A percentile compares a stretch with the other conserved stretches of the same genome.
phyloP scores from a whole-genome alignment of 129 eudicot species.

The Lactuca sativa region DNA sequence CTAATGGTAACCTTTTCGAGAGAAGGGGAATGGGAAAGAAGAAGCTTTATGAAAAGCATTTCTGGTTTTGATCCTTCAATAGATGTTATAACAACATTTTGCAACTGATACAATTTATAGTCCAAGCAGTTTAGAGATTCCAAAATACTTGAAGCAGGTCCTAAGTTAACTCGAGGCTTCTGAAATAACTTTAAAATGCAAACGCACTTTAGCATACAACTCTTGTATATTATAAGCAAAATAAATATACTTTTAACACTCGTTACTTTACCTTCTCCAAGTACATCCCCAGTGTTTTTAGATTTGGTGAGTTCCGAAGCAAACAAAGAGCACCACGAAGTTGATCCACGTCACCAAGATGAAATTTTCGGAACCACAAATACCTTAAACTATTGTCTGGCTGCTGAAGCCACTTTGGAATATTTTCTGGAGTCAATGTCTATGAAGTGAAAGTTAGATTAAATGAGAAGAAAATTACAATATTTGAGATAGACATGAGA shows the following conservation, averaged over 20 bases:
- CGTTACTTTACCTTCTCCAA: neutral
- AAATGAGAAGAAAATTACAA: neutral
- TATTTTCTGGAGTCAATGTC: neutral
- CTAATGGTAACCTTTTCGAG: too few species aligned
- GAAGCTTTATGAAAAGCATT: too few species aligned
- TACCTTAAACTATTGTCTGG: neutral
- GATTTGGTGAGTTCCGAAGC: constrained; percentile 5
- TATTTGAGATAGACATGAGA: neutral
- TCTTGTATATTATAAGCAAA: neutral
- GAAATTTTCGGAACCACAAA: neutral
- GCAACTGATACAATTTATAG: too few species aligned
- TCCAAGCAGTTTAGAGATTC: too few species aligned
- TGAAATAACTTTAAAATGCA: too few species aligned
- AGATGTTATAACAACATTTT: too few species aligned
- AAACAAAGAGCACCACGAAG: constrained; percentile 7
- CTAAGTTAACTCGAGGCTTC: too few species aligned
- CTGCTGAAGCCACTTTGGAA: constrained; percentile 14
- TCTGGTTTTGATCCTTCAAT: too few species aligned
- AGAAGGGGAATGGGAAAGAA: too few species aligned
- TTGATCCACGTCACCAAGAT: constrained; percentile 10
- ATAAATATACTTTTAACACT: too few species aligned
- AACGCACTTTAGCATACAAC: too few species aligned
- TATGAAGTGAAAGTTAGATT: neutral
- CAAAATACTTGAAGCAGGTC: too few species aligned
- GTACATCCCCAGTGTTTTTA: neutral